Base-by-base conservation (phyloP, 2,329 filamentous ascomycete species). In the Cladosporium oxysporum region DNA sequence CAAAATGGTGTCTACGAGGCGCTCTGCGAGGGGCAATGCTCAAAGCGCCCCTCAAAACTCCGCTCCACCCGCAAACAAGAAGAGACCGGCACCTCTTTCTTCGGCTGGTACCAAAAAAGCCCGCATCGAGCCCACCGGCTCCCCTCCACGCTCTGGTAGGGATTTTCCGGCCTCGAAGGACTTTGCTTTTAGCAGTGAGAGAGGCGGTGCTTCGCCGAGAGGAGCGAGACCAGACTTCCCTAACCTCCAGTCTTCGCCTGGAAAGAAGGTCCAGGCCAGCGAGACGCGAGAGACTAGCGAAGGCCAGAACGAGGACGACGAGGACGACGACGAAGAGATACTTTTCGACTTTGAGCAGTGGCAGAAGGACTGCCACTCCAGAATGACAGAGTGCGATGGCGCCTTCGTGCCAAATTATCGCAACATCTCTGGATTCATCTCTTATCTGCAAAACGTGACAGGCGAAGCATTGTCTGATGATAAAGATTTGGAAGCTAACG, bases 401-500 rank as follows among this genome's bases (percentile, higher is more conserved):
- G 10, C 23, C n/a, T 5, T 14, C 31, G 21, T 41, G 18, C n/a
- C 21, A 1, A 7, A 6, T 2, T 41, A 58, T 14, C 7, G 10
- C 0, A 58, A 21, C 21, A 41, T 58, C 5, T 55, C 52, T 55
- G 28, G 21, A 37, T 16, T 18, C 1, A 21, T 52, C 12, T 35
- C 31, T 28, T 37, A 37, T 10, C 7, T 59, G 26, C 35, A 58
- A 31, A 26, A 33, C 5, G 6, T 58, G 28, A 10, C 26, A 11
- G 35, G 1, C 12, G 33, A 21, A 14, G 23, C 41, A 29, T 12
- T 31, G 29, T 31, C 29, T 28, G n/a, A 35, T 14, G 35, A 64
- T n/a, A 29, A 21, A 26, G 3, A 50, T 28, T 33, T 28, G 2
- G 8, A 58, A 12, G 35, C 62, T 65, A 65, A 65, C 62, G 29